Percentiles rank a stretch among this genome's conserved stretches.
Conservation (phyloP, 1,284 basidiomycete species). For the Pseudozyma thailandica region DNA sequence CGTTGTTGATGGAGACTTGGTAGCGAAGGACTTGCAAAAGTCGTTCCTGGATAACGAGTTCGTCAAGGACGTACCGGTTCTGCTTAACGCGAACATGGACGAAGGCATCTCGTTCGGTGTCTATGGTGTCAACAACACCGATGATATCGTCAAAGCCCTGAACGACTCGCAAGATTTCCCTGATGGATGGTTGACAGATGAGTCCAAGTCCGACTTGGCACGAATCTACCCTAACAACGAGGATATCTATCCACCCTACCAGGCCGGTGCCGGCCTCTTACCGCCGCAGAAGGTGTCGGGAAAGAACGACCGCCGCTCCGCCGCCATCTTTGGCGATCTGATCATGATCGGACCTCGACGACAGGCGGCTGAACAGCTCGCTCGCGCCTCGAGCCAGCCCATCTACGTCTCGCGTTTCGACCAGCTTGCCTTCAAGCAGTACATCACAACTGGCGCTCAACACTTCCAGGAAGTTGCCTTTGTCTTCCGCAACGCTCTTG, state of each 20-base stretch:
- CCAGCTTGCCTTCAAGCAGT: slow-evolving; percentile 40
- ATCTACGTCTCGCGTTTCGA: slow-evolving; percentile 55
- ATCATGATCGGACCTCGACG: slow-evolving; percentile 22
- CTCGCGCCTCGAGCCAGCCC: not conserved
- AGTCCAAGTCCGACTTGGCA: slow-evolving; percentile 1
- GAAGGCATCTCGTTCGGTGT: slow-evolving; percentile 42
- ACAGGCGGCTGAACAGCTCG: slow-evolving; percentile 11
- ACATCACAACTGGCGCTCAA: slow-evolving; percentile 39
- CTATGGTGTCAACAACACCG: slow-evolving; percentile 25
- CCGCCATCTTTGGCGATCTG: slow-evolving; percentile 35
- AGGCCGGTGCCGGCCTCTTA: slow-evolving; percentile 29
- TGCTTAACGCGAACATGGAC: slow-evolving; percentile 29
- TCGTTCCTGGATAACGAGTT: slow-evolving; percentile 23
- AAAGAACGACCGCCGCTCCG: slow-evolving; percentile 28
- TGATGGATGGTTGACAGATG: slow-evolving; percentile 10
- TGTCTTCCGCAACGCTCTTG: slow-evolving; percentile 52
- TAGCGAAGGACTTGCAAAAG: slow-evolving; percentile 25
- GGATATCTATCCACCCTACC: slow-evolving; percentile 31
- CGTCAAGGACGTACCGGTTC: slow-evolving; percentile 11
- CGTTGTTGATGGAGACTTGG: slow-evolving; percentile 34
- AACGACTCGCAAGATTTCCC: slow-evolving; percentile 8
- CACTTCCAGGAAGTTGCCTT: slow-evolving; percentile 51
- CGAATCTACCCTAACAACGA: slow-evolving; percentile 39
- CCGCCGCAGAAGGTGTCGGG: slow-evolving; percentile 6
- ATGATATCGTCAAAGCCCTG: slow-evolving; percentile 20